Conservation (phyloP, 2,329 filamentous ascomycete species). For the Neofusicoccum sp. region DNA sequence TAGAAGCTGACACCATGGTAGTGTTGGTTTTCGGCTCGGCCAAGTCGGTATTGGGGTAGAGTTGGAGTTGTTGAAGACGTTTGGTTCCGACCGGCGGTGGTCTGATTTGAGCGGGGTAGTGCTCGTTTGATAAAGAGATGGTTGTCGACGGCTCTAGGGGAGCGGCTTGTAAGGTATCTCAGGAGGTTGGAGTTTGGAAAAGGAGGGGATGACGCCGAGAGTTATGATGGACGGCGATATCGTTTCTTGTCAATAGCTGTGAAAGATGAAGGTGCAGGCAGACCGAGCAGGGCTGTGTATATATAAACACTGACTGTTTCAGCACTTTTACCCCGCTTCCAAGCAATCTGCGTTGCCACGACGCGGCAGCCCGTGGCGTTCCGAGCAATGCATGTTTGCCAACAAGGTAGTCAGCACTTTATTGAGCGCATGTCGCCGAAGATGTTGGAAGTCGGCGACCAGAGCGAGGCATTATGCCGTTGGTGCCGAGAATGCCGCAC, state of each 20-base stretch:
- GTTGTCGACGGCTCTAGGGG: too few relatives aligned
- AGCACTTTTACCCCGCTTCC: not conserved
- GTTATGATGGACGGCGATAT: not conserved
- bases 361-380: too few relatives aligned
- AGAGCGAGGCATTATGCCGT: not conserved
- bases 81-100: too few relatives aligned
- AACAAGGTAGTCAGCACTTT: not conserved
- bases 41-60: too few relatives aligned
- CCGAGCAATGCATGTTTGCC: not conserved
- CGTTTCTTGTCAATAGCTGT: not conserved
- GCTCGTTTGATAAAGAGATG: too few relatives aligned
- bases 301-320: not conserved
- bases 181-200: too few relatives aligned
- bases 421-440: not conserved
- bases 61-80: too few relatives aligned
- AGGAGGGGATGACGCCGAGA: too few relatives aligned
- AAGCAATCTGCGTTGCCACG: not conserved
- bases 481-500: not conserved
- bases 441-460: not conserved
- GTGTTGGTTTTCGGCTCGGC: not conserved
- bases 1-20: not conserved
- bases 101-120: too few relatives aligned
- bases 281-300: not conserved
- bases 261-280: not conserved
- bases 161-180: too few relatives aligned